These are phyloP conservation scores for Erythrophleum fordii DNA, from an alignment of 306 rosid species.

Conservation along the genomic window DNA sequence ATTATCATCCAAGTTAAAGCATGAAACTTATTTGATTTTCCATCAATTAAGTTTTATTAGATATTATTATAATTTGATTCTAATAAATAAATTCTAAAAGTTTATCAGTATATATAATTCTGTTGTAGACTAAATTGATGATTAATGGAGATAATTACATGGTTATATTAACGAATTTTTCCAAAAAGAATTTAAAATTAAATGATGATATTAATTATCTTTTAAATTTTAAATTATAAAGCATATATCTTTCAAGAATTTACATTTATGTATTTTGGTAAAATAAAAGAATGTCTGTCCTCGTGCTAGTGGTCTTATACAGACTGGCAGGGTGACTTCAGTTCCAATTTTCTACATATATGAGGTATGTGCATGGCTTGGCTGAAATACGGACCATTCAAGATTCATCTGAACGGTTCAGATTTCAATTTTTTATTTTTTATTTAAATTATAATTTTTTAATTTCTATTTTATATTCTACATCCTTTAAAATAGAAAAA, in stretches of 20 bases:
- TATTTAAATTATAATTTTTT: too few relatives aligned
- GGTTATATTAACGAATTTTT: neutral
- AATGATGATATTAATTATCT: neutral
- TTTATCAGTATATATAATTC: neutral
- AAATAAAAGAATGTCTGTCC: constrained; percentile 12
- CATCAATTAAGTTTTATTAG: neutral
- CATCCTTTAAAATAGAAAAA: too few relatives aligned
- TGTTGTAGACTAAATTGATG: neutral
- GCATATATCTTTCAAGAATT: neutral
- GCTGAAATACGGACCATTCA: too few relatives aligned
- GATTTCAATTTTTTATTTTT: too few relatives aligned
- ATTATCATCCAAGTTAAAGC: neutral
- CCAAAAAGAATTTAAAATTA: neutral
- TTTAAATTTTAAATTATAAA: neutral
- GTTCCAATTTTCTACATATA: too few relatives aligned
- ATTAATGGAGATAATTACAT: neutral
- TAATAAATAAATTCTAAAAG: neutral
- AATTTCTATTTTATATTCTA: too few relatives aligned
- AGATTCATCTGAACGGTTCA: too few relatives aligned
- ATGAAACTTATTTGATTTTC: neutral
- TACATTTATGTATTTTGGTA: neutral
- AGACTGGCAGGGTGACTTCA: neutral
- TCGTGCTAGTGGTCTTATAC: neutral
- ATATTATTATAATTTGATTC: neutral
- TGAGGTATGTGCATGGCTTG: too few relatives aligned